These are phyloP conservation scores for Parafenestella ontariensis DNA, from an alignment of 2,329 filamentous ascomycete genomes.

Conservation along the genomic window DNA sequence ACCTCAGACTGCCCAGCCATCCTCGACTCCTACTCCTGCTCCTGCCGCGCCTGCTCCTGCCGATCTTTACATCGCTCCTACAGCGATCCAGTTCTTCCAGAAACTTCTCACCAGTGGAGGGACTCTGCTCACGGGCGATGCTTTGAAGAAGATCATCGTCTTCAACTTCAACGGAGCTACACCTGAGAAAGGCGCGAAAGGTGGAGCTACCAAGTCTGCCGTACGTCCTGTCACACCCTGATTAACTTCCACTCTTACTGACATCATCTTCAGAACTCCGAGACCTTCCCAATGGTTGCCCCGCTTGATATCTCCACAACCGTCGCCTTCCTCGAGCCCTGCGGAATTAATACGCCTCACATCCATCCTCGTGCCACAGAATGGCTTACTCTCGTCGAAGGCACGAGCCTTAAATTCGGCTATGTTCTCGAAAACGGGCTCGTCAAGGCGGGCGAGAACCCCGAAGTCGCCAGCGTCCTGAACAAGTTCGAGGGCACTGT, in stretches of 20 bases:
- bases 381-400: conserved; percentile 55
- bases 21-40: conserved; percentile 13
- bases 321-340: conserved; percentile 51
- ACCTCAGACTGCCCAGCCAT: conserved; percentile 13
- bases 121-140: conserved; percentile 39
- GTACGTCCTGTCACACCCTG: conserved; percentile 12
- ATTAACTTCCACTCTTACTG: neutral
- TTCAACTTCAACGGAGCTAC: conserved; percentile 64
- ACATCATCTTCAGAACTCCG: conserved; percentile 40
- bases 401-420: conserved; percentile 51
- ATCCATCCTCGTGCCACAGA: conserved; percentile 59
- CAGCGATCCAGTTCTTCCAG: conserved; percentile 50
- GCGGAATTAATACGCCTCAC: conserved; percentile 58
- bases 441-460: conserved; percentile 37
- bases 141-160: conserved; percentile 59
- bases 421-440: conserved; percentile 58
- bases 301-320: conserved; percentile 49
- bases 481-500: conserved; percentile 55
- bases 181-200: conserved; percentile 63
- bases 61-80: conserved; percentile 41
- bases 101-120: conserved; percentile 42
- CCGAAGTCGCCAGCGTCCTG: conserved; percentile 51
- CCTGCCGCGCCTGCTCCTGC: conserved; percentile 16
- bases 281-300: conserved; percentile 51
- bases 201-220: conserved; percentile 37